phyloP scores from a whole-genome alignment of 495 filamentous ascomycete species.

The Penicillium ucsense region DNA sequence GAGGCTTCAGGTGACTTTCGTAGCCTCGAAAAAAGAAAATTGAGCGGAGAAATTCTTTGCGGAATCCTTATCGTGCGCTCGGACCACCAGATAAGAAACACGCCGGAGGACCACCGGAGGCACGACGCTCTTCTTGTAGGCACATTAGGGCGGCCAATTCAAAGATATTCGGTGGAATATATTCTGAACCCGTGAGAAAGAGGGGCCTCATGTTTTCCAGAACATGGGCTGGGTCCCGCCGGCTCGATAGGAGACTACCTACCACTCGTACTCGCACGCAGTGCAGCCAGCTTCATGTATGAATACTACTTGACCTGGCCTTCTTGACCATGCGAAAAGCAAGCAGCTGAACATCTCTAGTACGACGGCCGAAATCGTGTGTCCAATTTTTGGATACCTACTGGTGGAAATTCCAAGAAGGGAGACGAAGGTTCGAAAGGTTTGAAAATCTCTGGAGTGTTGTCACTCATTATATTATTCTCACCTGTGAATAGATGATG shows the following conservation, averaged over 20 bases:
- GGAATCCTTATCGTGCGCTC: slow-evolving; percentile 22
- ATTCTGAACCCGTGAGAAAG: neutral
- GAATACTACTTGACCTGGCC: neutral
- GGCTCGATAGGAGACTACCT: slow-evolving; percentile 4
- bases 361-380: slow-evolving; percentile 52
- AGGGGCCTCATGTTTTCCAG: slow-evolving; percentile 7
- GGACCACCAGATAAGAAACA: slow-evolving; percentile 24
- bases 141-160: too few relatives aligned
- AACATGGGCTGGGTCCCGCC: slow-evolving; percentile 1
- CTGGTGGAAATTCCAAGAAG: slow-evolving; percentile 56
- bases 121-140: slow-evolving; percentile 8
- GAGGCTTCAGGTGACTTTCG: slow-evolving; percentile 8
- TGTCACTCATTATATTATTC: neutral
- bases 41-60: slow-evolving; percentile 26
- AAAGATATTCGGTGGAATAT: too few relatives aligned
- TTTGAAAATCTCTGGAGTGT: slow-evolving; percentile 1
- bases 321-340: neutral
- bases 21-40: slow-evolving; percentile 14
- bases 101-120: slow-evolving; percentile 3
- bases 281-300: slow-evolving; percentile 20
- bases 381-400: slow-evolving; percentile 70
- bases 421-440: slow-evolving; percentile 38
- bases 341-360: slow-evolving; percentile 16
- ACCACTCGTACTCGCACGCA: slow-evolving; percentile 7
- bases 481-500: slow-evolving; percentile 42